Conservation (phyloP, 2,329 filamentous ascomycete species). For the Aspergillus brunneoviolaceus region DNA sequence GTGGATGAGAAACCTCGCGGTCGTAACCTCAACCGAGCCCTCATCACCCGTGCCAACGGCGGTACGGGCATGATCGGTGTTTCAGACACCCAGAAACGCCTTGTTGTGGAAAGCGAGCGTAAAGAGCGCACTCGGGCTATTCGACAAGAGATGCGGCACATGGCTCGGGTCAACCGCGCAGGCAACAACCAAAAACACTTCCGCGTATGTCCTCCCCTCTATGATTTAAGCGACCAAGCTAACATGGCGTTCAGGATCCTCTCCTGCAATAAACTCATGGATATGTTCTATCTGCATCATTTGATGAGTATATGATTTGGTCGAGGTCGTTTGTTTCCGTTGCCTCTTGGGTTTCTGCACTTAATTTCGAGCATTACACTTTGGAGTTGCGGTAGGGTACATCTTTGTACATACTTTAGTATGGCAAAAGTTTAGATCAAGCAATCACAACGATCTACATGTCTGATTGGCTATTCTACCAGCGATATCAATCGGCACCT, state of each 20-base stretch:
- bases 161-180: slow-evolving; percentile 70
- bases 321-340: slow-evolving; percentile 1
- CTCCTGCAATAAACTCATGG: slow-evolving; percentile 49
- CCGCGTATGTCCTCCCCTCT: slow-evolving; percentile 50
- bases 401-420: not conserved
- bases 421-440: slow-evolving; percentile 3
- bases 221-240: slow-evolving; percentile 11
- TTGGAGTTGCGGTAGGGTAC: slow-evolving; percentile 5
- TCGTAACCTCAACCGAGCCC: slow-evolving; percentile 49
- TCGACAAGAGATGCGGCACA: slow-evolving; percentile 60
- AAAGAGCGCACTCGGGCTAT: slow-evolving; percentile 66
- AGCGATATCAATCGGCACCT: not conserved
- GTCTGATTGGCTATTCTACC: not conserved
- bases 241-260: slow-evolving; percentile 45
- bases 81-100: slow-evolving; percentile 70
- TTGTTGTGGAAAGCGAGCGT: slow-evolving; percentile 66
- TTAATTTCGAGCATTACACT: not conserved
- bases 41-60: slow-evolving; percentile 69
- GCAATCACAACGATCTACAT: not conserved
- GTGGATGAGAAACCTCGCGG: slow-evolving; percentile 43
- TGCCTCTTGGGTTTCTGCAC: not conserved
- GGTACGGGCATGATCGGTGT: slow-evolving; percentile 75
- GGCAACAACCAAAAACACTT: slow-evolving; percentile 77
- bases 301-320: slow-evolving; percentile 8
- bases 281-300: not conserved